These are phyloP conservation scores for Trametes cinnabarina DNA, from an alignment of 768 basidiomycete genomes.

Conservation along the genomic window DNA sequence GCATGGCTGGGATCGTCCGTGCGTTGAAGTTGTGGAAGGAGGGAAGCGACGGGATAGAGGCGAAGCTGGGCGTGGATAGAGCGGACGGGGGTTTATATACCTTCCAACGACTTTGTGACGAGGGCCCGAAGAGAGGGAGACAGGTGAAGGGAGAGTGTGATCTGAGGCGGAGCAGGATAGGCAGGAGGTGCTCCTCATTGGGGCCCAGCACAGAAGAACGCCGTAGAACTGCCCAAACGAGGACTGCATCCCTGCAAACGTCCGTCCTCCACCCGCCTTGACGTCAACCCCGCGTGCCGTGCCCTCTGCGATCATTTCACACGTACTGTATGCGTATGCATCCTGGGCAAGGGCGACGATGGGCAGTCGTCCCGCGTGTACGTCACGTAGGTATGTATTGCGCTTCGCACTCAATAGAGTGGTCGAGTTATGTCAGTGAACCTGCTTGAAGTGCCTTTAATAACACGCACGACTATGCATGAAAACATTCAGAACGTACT, in stretches of 20 bases:
- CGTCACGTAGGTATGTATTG: too few relatives aligned
- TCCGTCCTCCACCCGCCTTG: background rate
- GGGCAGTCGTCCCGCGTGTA: too few relatives aligned
- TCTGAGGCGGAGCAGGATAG: background rate
- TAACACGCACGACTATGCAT: background rate
- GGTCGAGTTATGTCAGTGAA: too few relatives aligned
- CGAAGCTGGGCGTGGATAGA: background rate
- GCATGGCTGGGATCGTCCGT: constrained; percentile 8
- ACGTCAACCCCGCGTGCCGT: constrained; percentile 2
- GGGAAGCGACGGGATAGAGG: background rate
- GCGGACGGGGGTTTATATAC: constrained; percentile 5
- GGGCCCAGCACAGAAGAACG: background rate
- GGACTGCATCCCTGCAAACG: background rate
- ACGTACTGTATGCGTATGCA: background rate
- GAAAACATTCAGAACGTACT: background rate
- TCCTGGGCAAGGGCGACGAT: too few relatives aligned
- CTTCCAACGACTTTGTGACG: background rate
- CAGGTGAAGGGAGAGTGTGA: background rate
- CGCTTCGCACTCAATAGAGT: too few relatives aligned
- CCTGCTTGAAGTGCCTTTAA: too few relatives aligned
- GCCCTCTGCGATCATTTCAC: background rate
- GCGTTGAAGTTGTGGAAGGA: background rate
- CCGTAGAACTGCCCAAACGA: background rate
- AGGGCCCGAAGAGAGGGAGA: background rate
- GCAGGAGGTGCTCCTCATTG: constrained; percentile 3